Conservation (phyloP, 805 yeast species). For the Hyphopichia homilentoma region DNA sequence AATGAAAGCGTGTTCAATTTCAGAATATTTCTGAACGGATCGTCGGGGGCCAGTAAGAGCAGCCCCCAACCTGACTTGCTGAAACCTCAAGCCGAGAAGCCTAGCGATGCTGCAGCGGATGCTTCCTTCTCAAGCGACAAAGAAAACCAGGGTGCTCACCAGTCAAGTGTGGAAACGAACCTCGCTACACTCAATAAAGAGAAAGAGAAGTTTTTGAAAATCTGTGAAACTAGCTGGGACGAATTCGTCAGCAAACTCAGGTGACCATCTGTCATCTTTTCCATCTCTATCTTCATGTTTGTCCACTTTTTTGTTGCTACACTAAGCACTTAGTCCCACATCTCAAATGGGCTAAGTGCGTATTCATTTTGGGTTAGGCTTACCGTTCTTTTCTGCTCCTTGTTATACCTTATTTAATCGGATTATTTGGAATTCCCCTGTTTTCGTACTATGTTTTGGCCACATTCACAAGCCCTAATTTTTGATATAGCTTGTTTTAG, state of each 20-base stretch:
- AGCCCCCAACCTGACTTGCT: background rate
- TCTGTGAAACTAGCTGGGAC: slow-evolving; percentile 45
- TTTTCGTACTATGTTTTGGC: too few relatives aligned
- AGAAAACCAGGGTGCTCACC: slow-evolving; percentile 1
- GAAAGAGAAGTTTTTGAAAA: slow-evolving; percentile 37
- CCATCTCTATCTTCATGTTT: too few relatives aligned
- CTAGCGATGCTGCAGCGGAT: slow-evolving; percentile 1
- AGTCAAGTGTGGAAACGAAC: background rate
- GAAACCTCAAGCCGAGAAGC: background rate
- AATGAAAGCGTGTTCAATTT: slow-evolving; percentile 33
- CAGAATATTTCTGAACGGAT: slow-evolving; percentile 25
- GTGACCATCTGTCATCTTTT: too few relatives aligned
- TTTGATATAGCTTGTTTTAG: too few relatives aligned
- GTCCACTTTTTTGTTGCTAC: too few relatives aligned
- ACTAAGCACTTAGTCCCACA: too few relatives aligned
- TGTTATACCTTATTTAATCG: too few relatives aligned
- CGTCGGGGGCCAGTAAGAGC: background rate
- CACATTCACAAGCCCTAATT: too few relatives aligned
- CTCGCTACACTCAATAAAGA: slow-evolving; percentile 18
- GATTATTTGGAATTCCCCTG: too few relatives aligned
- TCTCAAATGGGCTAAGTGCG: too few relatives aligned
- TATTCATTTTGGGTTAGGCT: too few relatives aligned
- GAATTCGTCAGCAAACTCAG: slow-evolving; percentile 28
- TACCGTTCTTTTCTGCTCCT: too few relatives aligned
- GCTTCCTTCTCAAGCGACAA: slow-evolving; percentile 3